Base-by-base conservation (phyloP, 371 early-diverging fungal species). In the Sporodiniella umbellata region DNA sequence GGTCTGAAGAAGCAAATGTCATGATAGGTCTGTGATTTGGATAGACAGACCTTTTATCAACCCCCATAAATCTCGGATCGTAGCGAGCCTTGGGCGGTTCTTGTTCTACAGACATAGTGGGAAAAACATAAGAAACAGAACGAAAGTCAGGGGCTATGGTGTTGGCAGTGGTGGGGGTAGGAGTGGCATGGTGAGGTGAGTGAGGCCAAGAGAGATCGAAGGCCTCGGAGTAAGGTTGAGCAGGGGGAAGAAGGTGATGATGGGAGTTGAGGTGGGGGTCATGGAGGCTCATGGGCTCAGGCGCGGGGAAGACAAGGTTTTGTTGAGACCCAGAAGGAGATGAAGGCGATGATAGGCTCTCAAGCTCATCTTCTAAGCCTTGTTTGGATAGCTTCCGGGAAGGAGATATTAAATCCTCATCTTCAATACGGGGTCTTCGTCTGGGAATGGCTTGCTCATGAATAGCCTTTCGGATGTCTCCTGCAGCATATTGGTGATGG, bases 401-500 rank as follows among this genome's bases (percentile, higher is more conserved):
- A 3, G 59, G 64, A 10, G 56, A 48, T 14, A 54, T 53, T 3
- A 54, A 21, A 28, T n/a, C 37, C 14, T 61, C 56, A 5, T 61
- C 53, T 35, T 61, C 62, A 10, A 56, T 53, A 22, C 56, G 51
- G 5, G 56, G 56, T 18, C 62, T 35, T 49, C 62, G 38, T 49
- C 62, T 52, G 21, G 38, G 42, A 35, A 47, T 31, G n/a, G 54
- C 52, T 15, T 21, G 37, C 12, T 60, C 56, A 31, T 54, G 54
- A 11, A 60, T 60, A 8, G 61, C 61, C 11, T 56, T 39, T 48
- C 56, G 15, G 8, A 56, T 61, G 38, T 61, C 56, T 19, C 56
- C 62, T 18, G 54, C 45, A 21, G 57, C 49, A 18, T 63, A 60
- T 28, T 73, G 69, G 21, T 59, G 62, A 40, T 73, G 62, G 51